Conservation (phyloP, 768 basidiomycete genomes). For the Dictyophora rubrovolvata region DNA sequence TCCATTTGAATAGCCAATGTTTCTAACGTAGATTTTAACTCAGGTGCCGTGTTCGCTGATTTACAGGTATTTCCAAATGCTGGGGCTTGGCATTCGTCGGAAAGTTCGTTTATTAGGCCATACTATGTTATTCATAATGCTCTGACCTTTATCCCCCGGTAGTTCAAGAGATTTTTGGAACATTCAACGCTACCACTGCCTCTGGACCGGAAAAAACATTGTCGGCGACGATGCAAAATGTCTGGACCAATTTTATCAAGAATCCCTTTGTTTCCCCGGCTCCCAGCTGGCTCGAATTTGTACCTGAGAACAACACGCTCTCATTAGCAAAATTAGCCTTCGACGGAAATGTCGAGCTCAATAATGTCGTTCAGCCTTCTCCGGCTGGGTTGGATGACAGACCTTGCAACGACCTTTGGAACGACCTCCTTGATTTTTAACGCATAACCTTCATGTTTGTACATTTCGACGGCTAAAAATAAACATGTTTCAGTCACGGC, state of each 20-base stretch:
- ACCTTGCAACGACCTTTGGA: constrained; percentile 6
- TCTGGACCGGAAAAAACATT: constrained; percentile 16
- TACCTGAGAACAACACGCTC: constrained; percentile 12
- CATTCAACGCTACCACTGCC: constrained; percentile 18
- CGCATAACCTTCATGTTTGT: too few species aligned
- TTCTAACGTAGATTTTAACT: background rate
- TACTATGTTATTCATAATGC: too few species aligned
- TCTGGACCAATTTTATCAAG: constrained; percentile 15
- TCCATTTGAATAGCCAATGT: background rate
- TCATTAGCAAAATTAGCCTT: constrained; percentile 15
- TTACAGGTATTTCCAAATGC: constrained; percentile 17
- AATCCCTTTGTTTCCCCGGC: constrained; percentile 14
- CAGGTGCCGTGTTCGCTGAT: constrained; percentile 13
- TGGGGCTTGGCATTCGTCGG: constrained; percentile 17
- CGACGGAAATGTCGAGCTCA: constrained; percentile 13
- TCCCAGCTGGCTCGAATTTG: constrained; percentile 13
- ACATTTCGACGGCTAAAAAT: too few species aligned
- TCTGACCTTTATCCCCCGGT: background rate
- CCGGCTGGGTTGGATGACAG: background rate
- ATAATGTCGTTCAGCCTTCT: constrained; percentile 13
- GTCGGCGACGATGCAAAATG: constrained; percentile 16
- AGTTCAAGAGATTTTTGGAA: constrained; percentile 20
- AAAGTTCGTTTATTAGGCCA: constrained; percentile 9
- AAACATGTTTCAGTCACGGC: too few species aligned
- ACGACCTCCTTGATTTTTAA: background rate